These are phyloP conservation scores for Graphium sp. DNA, from an alignment of 2,329 filamentous ascomycete species.

Conservation along the genomic window DNA sequence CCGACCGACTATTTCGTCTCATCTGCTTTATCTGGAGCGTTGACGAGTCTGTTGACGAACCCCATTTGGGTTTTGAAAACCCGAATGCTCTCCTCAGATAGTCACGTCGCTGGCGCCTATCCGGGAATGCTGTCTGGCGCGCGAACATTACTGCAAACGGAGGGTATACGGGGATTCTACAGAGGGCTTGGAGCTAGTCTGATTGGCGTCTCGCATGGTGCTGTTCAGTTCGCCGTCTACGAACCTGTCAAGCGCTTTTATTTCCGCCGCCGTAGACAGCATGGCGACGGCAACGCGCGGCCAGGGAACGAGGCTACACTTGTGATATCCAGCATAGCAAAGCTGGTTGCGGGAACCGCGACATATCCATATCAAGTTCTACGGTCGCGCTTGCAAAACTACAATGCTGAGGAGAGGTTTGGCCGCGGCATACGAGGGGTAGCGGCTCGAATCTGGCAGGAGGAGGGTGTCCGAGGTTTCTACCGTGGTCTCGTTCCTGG, in stretches of 20 bases:
- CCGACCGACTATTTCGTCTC: slow-evolving; percentile 67
- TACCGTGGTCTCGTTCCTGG: slow-evolving; percentile 86
- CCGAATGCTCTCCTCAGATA: slow-evolving; percentile 80
- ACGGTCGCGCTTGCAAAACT: slow-evolving; percentile 74
- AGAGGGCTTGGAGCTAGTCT: slow-evolving; percentile 70
- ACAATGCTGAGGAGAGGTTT: slow-evolving; percentile 62
- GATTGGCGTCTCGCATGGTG: slow-evolving; percentile 78
- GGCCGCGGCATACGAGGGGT: slow-evolving; percentile 56
- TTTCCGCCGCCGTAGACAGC: slow-evolving; percentile 23
- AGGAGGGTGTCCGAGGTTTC: slow-evolving; percentile 70
- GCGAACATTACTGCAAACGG: slow-evolving; percentile 44
- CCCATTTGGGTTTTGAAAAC: slow-evolving; percentile 98
- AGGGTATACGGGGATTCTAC: slow-evolving; percentile 73
- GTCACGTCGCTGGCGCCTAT: slow-evolving; percentile 61
- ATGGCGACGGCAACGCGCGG: slow-evolving; percentile 2
- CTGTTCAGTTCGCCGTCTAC: slow-evolving; percentile 92
- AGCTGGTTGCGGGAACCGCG: slow-evolving; percentile 73
- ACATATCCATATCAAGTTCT: slow-evolving; percentile 96
- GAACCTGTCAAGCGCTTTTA: slow-evolving; percentile 49
- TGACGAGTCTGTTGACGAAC: slow-evolving; percentile 75
- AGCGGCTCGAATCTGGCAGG: slow-evolving; percentile 53
- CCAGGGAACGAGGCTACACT: slow-evolving; percentile 54
- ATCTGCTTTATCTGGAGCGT: slow-evolving; percentile 50
- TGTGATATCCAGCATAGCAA: slow-evolving; percentile 63
- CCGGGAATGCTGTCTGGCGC: slow-evolving; percentile 58